Conservation (phyloP, 23 red algal genomes). For the Gracilaria caudata region DNA sequence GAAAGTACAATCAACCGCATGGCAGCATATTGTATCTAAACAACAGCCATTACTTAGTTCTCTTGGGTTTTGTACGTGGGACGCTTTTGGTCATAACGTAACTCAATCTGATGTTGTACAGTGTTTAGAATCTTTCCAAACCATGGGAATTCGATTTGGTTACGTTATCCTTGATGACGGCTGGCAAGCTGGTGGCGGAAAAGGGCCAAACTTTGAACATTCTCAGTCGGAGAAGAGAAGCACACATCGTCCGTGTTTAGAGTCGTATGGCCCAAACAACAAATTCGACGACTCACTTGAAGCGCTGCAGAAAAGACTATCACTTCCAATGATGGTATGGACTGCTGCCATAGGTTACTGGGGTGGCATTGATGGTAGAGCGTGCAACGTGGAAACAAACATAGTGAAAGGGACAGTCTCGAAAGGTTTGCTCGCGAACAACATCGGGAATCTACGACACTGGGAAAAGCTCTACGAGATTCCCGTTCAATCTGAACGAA, state of each 20-base stretch:
- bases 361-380: conserved; percentile 44
- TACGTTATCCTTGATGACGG: conserved; percentile 79
- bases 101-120: conserved; percentile 14
- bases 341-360: conserved; percentile 69
- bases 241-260: conserved; percentile 22
- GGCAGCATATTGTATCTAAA: neutral
- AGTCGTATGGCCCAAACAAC: conserved; percentile 41
- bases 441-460: conserved; percentile 18
- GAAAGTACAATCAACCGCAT: conserved; percentile 12
- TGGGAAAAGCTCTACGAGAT: conserved; percentile 64
- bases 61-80: conserved; percentile 74
- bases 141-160: conserved; percentile 17
- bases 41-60: conserved; percentile 7
- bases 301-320: neutral
- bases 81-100: conserved; percentile 44
- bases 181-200: conserved; percentile 54
- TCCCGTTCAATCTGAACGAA: conserved; percentile 1
- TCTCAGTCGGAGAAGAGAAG: neutral
- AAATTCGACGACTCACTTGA: conserved; percentile 56
- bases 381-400: conserved; percentile 34
- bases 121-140: conserved; percentile 6
- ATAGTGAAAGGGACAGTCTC: conserved; percentile 23
- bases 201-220: conserved; percentile 40
- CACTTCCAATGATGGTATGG: conserved; percentile 44
- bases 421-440: conserved; percentile 51